Percentiles rank a stretch among this genome's conserved stretches.
These are phyloP conservation scores for Penicillium cosmopolitanum DNA, from an alignment of 495 filamentous ascomycete species.

Conservation along the genomic window DNA sequence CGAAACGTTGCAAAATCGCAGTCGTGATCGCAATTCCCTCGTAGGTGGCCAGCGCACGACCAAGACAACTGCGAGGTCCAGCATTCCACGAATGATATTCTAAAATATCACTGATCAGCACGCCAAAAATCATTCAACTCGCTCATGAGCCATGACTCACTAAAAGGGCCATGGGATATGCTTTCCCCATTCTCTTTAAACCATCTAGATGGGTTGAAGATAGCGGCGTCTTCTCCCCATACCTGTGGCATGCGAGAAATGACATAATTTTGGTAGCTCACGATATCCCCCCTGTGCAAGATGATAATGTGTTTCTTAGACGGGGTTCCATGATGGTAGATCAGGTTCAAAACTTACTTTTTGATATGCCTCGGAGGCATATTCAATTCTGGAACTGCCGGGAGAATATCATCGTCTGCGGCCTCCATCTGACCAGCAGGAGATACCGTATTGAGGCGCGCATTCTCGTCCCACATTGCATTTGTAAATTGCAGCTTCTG, in stretches of 20 bases:
- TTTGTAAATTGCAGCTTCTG: neutral
- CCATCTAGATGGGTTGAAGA: neutral
- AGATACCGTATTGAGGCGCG: neutral
- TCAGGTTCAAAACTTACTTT: neutral
- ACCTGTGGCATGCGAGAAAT: neutral
- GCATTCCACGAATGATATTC: slow-evolving; percentile 1
- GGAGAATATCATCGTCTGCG: neutral
- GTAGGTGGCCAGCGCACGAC: neutral
- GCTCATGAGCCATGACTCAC: neutral
- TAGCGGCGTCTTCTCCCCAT: neutral
- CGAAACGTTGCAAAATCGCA: neutral
- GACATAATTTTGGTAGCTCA: neutral
- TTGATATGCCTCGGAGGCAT: neutral
- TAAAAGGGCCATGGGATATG: neutral
- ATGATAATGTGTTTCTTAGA: too few species aligned
- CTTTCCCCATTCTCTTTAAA: neutral
- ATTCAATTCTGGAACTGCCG: neutral
- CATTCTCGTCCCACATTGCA: neutral
- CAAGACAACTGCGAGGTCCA: neutral
- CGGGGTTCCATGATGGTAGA: too few species aligned
- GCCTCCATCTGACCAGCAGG: neutral
- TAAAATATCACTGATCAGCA: neutral
- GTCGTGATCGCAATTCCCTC: neutral
- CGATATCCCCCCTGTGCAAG: neutral
- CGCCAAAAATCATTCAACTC: neutral